These are phyloP conservation scores for Microascus cirrosus DNA, from an alignment of 2,329 filamentous ascomycete genomes.

Conservation along the genomic window DNA sequence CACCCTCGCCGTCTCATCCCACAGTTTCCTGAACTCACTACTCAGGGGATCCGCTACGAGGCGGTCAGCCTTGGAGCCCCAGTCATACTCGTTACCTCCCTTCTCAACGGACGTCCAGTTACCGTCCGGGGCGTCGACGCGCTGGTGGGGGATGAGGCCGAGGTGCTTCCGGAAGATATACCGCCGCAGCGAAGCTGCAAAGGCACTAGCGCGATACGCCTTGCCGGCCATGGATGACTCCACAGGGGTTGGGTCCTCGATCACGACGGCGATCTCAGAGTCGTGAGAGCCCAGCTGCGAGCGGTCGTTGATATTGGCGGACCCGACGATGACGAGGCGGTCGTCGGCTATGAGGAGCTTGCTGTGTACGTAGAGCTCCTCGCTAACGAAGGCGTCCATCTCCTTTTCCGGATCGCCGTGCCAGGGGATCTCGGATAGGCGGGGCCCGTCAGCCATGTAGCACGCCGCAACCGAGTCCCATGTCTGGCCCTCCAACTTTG, in stretches of 20 bases:
- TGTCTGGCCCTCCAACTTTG: conserved; percentile 38
- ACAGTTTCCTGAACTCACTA: conserved; percentile 57
- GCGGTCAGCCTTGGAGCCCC: conserved; percentile 53
- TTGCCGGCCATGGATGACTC: conserved; percentile 63
- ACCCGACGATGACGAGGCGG: conserved; percentile 70
- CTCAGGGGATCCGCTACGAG: conserved; percentile 66
- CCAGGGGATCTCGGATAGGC: conserved; percentile 51
- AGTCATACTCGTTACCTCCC: conserved; percentile 62
- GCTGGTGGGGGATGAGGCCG: conserved; percentile 67
- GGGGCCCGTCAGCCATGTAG: conserved; percentile 70
- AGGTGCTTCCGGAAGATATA: conserved; percentile 88
- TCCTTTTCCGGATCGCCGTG: conserved; percentile 42
- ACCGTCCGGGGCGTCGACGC: conserved; percentile 49
- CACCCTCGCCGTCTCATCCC: conserved; percentile 58
- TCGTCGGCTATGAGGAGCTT: conserved; percentile 77
- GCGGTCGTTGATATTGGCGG: conserved; percentile 44
- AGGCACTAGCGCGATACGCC: conserved; percentile 60
- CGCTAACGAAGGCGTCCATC: conserved; percentile 49
- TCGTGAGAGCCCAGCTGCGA: conserved; percentile 78
- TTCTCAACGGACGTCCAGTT: conserved; percentile 69
- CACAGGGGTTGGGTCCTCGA: conserved; percentile 65
- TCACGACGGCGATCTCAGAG: conserved; percentile 80
- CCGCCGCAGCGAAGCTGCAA: conserved; percentile 70
- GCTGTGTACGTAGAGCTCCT: conserved; percentile 52
- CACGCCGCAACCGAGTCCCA: conserved; percentile 70